Percentiles rank a stretch among this genome's conserved stretches.
These are phyloP conservation scores for Amphirosellinia nigrospora DNA, from an alignment of 495 filamentous ascomycete genomes.

Conservation along the genomic window DNA sequence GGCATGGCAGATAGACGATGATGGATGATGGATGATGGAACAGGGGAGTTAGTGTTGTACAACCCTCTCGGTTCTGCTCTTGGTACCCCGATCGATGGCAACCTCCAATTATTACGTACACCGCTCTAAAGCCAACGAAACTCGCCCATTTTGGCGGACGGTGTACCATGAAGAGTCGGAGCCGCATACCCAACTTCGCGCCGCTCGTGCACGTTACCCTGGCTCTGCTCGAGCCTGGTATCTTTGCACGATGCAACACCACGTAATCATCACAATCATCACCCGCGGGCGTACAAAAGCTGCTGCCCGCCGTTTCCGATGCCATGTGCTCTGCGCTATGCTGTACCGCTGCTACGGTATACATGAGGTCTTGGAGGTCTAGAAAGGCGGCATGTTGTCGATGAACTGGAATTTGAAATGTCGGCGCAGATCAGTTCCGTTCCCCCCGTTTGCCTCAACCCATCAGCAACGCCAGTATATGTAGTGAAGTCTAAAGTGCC, in stretches of 20 bases:
- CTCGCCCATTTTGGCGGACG: constrained; percentile 4
- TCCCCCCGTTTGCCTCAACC: not conserved
- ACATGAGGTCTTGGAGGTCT: not conserved
- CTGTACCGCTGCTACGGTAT: not conserved
- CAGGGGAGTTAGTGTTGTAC: not conserved
- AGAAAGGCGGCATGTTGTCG: not conserved
- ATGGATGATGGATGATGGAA: not conserved
- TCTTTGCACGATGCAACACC: not conserved
- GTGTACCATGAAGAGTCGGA: constrained; percentile 26
- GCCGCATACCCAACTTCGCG: constrained; percentile 1
- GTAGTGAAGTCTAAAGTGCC: not conserved
- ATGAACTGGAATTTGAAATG: constrained; percentile 7
- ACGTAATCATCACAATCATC: not conserved
- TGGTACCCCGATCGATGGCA: constrained; percentile 2
- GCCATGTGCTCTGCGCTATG: not conserved
- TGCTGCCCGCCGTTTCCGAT: not conserved
- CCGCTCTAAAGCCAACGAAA: constrained; percentile 24
- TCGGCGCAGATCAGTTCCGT: constrained; percentile 12
- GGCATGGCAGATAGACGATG: not conserved
- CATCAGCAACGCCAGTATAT: not conserved
- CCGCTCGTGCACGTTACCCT: not conserved
- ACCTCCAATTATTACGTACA: constrained; percentile 21
- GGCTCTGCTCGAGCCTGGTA: not conserved
- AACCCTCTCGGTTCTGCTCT: no score
- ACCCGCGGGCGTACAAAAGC: not conserved